phyloP scores from a whole-genome alignment of 306 rosid genomes.

The Corylus americana region DNA sequence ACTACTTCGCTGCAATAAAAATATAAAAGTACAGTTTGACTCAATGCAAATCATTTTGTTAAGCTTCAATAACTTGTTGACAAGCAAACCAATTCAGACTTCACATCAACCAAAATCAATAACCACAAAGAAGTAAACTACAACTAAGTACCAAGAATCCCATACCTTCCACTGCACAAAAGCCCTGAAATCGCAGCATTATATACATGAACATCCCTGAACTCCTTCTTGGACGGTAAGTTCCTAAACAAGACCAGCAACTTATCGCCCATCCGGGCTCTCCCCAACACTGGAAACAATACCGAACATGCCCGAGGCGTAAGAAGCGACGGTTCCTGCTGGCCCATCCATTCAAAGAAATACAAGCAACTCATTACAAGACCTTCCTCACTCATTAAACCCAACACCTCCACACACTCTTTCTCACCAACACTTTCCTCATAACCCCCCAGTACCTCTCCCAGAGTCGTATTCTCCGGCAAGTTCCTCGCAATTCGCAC shows the following conservation, averaged over 20 bases:
- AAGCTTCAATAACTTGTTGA: neutral
- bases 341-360: constrained; percentile 91
- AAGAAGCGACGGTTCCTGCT: constrained; percentile 65
- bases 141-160: constrained; percentile 9
- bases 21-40: neutral
- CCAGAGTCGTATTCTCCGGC: constrained; percentile 59
- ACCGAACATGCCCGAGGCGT: constrained; percentile 64
- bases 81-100: neutral
- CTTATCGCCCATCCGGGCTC: constrained; percentile 72
- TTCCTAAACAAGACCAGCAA: constrained; percentile 59
- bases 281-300: constrained; percentile 76
- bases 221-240: constrained; percentile 57
- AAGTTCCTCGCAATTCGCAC: constrained; percentile 59
- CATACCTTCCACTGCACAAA: constrained; percentile 56
- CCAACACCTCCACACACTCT: constrained; percentile 63
- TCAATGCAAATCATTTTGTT: neutral
- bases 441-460: constrained; percentile 59
- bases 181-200: constrained; percentile 85
- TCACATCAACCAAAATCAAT: neutral
- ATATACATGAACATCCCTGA: constrained; percentile 70
- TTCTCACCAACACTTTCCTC: constrained; percentile 52
- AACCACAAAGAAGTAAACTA: constrained; percentile 19
- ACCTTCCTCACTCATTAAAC: constrained; percentile 52
- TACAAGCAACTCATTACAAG: constrained; percentile 58
- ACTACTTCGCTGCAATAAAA: neutral